Conservation (phyloP, 306 rosid species). For the Chamaecrista fasciculata region DNA sequence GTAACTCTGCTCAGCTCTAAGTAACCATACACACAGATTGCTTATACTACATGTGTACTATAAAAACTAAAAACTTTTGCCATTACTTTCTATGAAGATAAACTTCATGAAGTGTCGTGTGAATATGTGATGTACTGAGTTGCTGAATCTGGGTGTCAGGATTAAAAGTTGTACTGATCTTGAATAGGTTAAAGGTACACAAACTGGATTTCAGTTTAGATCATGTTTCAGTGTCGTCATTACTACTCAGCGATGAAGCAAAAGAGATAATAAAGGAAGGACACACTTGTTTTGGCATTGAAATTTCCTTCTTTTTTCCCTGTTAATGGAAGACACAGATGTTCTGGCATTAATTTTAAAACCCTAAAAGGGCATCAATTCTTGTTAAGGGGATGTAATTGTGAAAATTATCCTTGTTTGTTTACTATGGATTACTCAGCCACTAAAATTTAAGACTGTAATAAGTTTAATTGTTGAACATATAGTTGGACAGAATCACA, state of each 20-base stretch:
- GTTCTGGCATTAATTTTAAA: too few relatives aligned
- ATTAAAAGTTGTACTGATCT: neutral
- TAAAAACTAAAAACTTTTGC: neutral
- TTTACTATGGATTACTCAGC: too few relatives aligned
- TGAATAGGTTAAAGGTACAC: neutral
- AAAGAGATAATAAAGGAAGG: neutral
- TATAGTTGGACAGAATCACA: too few relatives aligned
- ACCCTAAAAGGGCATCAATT: neutral
- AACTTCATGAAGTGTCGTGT: neutral
- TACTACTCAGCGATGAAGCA: neutral
- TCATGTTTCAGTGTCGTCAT: neutral
- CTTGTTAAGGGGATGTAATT: too few relatives aligned
- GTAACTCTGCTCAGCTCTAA: constrained; percentile 46
- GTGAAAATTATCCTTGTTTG: too few relatives aligned
- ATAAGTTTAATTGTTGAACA: too few relatives aligned
- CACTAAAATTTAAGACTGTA: too few relatives aligned
- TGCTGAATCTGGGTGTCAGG: neutral
- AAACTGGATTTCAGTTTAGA: neutral
- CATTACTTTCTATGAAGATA: constrained; percentile 2
- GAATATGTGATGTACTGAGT: too few relatives aligned
- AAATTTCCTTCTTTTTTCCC: neutral
- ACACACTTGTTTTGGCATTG: neutral
- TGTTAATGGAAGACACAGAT: too few relatives aligned
- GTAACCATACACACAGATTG: neutral
- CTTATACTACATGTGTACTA: neutral